phyloP scores from a whole-genome alignment of 192 early-diverging fungal genomes.

The Coemansia sp. region DNA sequence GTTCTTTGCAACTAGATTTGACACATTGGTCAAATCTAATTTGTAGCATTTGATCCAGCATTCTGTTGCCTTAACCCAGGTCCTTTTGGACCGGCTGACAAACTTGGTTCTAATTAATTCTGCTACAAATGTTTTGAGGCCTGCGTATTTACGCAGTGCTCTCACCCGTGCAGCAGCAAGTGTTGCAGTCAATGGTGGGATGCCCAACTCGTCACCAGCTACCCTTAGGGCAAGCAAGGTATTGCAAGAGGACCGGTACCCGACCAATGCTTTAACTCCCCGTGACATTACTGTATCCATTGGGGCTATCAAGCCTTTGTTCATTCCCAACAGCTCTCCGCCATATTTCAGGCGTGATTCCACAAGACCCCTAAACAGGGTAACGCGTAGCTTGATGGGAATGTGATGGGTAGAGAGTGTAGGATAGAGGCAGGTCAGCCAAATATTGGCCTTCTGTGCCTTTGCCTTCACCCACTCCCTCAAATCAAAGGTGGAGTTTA shows the following conservation, averaged over 20 bases:
- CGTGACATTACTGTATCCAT: neutral
- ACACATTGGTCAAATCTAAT: neutral
- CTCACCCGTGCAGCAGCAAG: neutral
- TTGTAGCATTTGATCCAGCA: neutral
- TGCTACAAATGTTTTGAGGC: conserved; percentile 2
- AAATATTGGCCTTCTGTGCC: neutral
- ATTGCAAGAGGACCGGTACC: neutral
- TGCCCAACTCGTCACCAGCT: neutral
- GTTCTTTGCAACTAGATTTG: neutral
- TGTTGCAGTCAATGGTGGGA: neutral
- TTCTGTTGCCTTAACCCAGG: neutral
- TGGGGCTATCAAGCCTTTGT: neutral
- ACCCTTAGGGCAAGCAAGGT: neutral
- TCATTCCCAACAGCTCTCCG: neutral
- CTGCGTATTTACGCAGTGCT: neutral
- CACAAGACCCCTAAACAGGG: conserved; percentile 4
- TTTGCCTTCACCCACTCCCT: neutral
- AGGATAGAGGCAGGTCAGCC: neutral
- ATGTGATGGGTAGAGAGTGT: neutral
- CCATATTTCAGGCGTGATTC: neutral
- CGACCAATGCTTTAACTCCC: conserved; percentile 1
- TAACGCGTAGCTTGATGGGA: neutral
- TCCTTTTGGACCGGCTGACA: neutral
- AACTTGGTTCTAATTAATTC: neutral
- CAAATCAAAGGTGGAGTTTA: neutral